Conservation (phyloP, 257 asterid genomes). For the Salvia rosmarinus region DNA sequence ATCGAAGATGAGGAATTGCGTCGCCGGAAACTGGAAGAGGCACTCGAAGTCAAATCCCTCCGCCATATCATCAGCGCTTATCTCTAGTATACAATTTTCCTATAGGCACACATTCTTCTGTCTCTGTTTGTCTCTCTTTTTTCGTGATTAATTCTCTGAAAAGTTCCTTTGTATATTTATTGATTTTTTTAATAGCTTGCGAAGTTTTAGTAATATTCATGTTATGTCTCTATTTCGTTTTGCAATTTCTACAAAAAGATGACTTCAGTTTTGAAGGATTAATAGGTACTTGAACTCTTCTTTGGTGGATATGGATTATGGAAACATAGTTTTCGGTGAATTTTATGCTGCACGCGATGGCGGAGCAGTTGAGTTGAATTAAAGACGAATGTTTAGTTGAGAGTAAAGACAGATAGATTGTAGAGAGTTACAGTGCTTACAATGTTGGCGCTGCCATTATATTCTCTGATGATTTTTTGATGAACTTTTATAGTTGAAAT, state of each 20-base stretch:
- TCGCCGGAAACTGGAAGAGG: slow-evolving; percentile 80
- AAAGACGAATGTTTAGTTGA: neutral
- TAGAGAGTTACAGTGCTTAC: neutral
- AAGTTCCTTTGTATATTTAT: neutral
- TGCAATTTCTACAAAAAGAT: neutral
- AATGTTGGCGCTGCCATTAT: slow-evolving; percentile 2
- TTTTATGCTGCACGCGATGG: no score
- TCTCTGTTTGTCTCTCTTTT: neutral
- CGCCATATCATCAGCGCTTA: slow-evolving; percentile 95
- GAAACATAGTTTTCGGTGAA: no score
- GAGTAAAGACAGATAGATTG: neutral
- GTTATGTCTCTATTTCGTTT: neutral
- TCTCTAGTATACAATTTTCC: slow-evolving; percentile 66
- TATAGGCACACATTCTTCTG: no score
- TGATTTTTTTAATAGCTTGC: neutral
- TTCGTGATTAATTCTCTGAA: neutral
- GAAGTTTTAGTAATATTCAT: neutral
- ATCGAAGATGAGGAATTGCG: slow-evolving; percentile 61
- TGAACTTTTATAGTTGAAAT: neutral
- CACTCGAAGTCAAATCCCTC: slow-evolving; percentile 87
- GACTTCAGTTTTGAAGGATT: slow-evolving; percentile 16
- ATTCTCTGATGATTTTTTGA: slow-evolving; percentile 15
- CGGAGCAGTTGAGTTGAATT: no score
- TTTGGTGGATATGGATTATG: no score
- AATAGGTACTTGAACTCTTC: neutral